Percentiles rank a stretch among this genome's conserved stretches.
These are phyloP conservation scores for Leccinum uliginosum DNA, from an alignment of 768 basidiomycete species.

Conservation along the genomic window DNA sequence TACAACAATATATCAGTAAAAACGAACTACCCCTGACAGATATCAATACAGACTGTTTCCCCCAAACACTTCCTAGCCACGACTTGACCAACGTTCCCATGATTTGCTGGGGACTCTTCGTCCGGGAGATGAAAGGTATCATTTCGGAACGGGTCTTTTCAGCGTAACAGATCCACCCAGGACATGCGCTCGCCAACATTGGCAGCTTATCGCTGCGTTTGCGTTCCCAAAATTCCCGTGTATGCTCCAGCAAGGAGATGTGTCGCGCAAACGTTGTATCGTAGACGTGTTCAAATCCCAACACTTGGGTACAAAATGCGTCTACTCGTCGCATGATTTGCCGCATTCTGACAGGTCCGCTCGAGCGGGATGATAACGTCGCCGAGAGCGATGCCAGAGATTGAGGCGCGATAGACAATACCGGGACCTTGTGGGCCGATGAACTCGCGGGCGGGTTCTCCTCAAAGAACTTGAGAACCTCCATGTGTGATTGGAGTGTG, in stretches of 20 bases:
- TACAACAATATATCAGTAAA: conserved; percentile 2
- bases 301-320: conserved; percentile 59
- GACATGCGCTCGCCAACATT: conserved; percentile 94
- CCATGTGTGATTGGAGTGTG: conserved; percentile 90
- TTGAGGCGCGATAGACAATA: conserved; percentile 89
- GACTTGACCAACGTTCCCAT: conserved; percentile 93
- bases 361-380: conserved; percentile 45
- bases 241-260: conserved; percentile 76
- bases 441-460: conserved; percentile 44
- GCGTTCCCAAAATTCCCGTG: conserved; percentile 76
- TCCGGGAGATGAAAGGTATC: conserved; percentile 81
- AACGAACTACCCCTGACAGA: background rate
- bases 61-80: conserved; percentile 71
- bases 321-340: conserved; percentile 68
- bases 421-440: conserved; percentile 49
- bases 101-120: conserved; percentile 91
- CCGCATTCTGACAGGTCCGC: conserved; percentile 42
- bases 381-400: conserved; percentile 79
- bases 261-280: conserved; percentile 96
- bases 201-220: conserved; percentile 52
- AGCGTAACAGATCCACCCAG: conserved; percentile 99
- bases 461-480: conserved; percentile 78
- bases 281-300: conserved; percentile 80
- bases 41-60: conserved; percentile 53
- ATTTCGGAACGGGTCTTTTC: conserved; percentile 96